Conservation (phyloP, 164 flowering plant species). For the Buxus sempervirens region DNA sequence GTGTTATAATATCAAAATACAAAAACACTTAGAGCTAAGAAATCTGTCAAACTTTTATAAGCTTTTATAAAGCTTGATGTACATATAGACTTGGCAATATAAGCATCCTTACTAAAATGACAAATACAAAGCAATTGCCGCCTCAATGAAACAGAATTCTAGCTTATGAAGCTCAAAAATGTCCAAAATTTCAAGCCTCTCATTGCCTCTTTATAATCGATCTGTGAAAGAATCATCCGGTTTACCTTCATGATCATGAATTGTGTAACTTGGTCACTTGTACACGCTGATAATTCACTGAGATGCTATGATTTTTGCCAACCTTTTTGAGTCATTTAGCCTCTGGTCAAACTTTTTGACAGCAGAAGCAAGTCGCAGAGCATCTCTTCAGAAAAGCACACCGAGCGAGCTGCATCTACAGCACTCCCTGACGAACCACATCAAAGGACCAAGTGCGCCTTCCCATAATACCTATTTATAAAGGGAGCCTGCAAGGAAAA, state of each 20-base stretch:
- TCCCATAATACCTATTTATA: slow-evolving; percentile 1
- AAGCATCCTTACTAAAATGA: too few species aligned
- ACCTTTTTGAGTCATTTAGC: not conserved
- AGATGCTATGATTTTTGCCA: not conserved
- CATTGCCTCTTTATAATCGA: not conserved
- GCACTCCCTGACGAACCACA: not conserved
- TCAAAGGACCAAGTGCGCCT: not conserved
- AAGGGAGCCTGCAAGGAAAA: not conserved
- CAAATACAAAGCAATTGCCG: too few species aligned
- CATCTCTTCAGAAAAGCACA: not conserved
- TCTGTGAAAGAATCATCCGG: not conserved
- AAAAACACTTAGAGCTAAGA: too few species aligned
- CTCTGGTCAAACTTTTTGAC: not conserved
- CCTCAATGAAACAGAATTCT: not conserved
- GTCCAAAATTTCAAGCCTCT: not conserved
- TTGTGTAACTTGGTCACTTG: not conserved
- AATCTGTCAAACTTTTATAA: too few species aligned
- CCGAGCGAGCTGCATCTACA: not conserved
- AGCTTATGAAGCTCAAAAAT: not conserved
- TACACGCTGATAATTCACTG: not conserved
- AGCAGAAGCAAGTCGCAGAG: not conserved
- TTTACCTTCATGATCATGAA: not conserved
- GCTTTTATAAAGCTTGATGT: too few species aligned
- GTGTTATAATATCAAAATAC: too few species aligned
- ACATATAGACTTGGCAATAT: not conserved